phyloP scores from a whole-genome alignment of 2,329 filamentous ascomycete genomes.

The Aspergillus sp. region DNA sequence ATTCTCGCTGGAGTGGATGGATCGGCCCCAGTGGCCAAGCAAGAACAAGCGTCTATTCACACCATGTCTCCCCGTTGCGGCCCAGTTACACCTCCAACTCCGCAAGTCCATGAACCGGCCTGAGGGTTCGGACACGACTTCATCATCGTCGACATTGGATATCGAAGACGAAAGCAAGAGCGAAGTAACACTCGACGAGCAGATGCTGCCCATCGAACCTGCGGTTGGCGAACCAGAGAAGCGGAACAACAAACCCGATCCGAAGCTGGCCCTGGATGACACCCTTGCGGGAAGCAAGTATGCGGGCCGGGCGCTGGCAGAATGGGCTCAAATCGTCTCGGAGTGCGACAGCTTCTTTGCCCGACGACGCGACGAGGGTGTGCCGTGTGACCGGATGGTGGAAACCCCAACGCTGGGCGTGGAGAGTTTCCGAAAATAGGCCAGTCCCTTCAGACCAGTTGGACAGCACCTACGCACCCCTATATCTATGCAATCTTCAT shows the following conservation, averaged over 20 bases:
- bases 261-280: constrained; percentile 20
- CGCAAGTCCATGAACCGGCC: constrained; percentile 24
- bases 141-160: constrained; percentile 16
- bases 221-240: constrained; percentile 7
- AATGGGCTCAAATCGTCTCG: constrained; percentile 60
- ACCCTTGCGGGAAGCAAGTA: constrained; percentile 51
- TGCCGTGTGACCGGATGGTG: constrained; percentile 54
- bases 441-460: background rate
- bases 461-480: background rate
- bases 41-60: constrained; percentile 54
- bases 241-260: constrained; percentile 6
- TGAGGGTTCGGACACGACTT: constrained; percentile 24
- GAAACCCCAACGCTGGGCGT: constrained; percentile 63
- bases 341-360: constrained; percentile 65
- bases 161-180: constrained; percentile 15
- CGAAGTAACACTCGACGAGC: constrained; percentile 5
- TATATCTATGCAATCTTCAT: background rate
- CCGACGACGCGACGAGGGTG: constrained; percentile 59
- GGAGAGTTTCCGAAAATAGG: constrained; percentile 55
- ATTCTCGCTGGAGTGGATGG: constrained; percentile 66
- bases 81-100: constrained; percentile 52
- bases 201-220: constrained; percentile 4
- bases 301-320: constrained; percentile 61
- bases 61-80: constrained; percentile 56
- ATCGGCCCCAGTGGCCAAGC: constrained; percentile 49